phyloP scores from a whole-genome alignment of 2,329 filamentous ascomycete genomes.

The Verticillium isaacii region DNA sequence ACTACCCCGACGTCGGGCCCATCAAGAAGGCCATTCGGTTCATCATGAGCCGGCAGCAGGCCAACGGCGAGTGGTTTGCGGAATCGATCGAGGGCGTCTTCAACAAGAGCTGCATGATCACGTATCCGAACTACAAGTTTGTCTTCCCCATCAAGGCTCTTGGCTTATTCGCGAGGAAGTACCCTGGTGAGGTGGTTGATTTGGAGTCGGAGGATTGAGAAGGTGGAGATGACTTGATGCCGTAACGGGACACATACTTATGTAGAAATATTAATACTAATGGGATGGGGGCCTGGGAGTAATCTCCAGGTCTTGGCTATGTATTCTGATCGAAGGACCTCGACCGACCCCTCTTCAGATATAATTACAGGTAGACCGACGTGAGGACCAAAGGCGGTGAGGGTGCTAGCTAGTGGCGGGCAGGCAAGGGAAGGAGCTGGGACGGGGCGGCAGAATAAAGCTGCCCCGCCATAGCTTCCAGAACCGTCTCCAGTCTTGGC shows the following conservation, averaged over 20 bases:
- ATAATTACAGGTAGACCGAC: neutral
- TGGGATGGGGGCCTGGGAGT: neutral
- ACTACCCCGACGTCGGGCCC: conserved; percentile 69
- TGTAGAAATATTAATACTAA: conserved; percentile 1
- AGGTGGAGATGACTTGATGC: neutral
- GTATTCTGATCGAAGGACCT: no score
- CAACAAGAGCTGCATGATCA: conserved; percentile 99
- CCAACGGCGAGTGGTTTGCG: conserved; percentile 90
- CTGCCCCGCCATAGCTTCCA: conserved; percentile 26
- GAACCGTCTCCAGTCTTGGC: conserved; percentile 14
- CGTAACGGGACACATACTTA: neutral
- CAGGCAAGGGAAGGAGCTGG: neutral
- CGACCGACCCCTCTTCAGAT: no score
- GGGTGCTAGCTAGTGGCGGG: neutral
- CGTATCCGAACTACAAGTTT: conserved; percentile 98
- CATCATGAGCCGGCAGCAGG: conserved; percentile 78
- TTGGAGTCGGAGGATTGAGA: conserved; percentile 1
- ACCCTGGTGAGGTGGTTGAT: conserved; percentile 57
- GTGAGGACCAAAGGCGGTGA: neutral
- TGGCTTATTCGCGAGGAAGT: conserved; percentile 77
- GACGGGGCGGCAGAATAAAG: neutral
- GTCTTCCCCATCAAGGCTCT: conserved; percentile 91
- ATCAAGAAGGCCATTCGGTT: conserved; percentile 72
- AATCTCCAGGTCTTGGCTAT: no score
- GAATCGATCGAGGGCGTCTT: conserved; percentile 97